Conservation (phyloP, 2,329 filamentous ascomycete genomes). For the Diaporthe vaccinii region DNA sequence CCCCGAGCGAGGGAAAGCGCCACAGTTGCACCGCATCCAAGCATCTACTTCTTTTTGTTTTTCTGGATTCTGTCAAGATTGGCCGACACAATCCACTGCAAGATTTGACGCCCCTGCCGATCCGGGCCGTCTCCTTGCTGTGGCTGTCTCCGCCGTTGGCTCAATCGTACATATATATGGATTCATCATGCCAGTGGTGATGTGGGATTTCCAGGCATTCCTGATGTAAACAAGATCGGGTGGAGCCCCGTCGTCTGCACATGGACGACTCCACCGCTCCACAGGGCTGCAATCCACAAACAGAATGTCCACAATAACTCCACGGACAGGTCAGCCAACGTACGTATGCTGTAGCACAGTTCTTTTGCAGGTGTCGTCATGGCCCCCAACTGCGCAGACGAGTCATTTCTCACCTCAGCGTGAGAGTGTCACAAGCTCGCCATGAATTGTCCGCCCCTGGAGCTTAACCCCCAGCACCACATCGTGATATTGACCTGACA, state of each 20-base stretch:
- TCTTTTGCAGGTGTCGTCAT: constrained; percentile 6
- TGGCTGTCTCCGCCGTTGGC: neutral
- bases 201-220: neutral
- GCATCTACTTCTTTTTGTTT: neutral
- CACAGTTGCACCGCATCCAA: neutral
- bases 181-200: constrained; percentile 10
- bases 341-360: constrained; percentile 16
- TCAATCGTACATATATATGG: neutral
- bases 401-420: neutral
- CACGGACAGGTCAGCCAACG: neutral
- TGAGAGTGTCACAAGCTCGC: neutral
- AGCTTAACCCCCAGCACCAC: neutral
- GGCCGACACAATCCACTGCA: constrained; percentile 13
- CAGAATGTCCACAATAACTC: neutral
- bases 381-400: constrained; percentile 8
- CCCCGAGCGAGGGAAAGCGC: neutral
- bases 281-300: neutral
- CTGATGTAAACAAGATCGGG: constrained; percentile 1
- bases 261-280: neutral
- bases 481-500: no score
- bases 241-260: neutral
- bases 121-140: constrained; percentile 13
- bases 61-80: neutral
- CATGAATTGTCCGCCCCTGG: neutral
- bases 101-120: constrained; percentile 17